phyloP scores from a whole-genome alignment of 805 yeast genomes.

The Suhomyces sp. region DNA sequence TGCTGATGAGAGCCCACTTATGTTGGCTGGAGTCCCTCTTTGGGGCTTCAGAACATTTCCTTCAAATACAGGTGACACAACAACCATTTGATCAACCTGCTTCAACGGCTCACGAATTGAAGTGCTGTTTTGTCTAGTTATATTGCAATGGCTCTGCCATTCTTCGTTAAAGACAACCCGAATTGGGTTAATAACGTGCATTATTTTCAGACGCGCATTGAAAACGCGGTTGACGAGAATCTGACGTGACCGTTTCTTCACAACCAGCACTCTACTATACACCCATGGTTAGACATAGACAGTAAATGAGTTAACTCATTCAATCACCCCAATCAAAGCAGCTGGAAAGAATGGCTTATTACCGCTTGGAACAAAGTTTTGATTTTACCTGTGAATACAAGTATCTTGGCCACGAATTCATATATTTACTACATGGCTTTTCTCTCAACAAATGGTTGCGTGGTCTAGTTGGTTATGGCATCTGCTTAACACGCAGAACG shows the following conservation, averaged over 20 bases:
- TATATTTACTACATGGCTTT: too few species aligned
- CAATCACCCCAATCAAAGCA: too few species aligned
- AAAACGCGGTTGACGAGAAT: background rate
- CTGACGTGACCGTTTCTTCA: background rate
- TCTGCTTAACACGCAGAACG: conserved; percentile 99
- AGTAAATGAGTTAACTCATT: too few species aligned
- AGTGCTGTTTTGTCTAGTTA: background rate
- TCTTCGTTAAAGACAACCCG: background rate
- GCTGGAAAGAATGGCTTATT: too few species aligned
- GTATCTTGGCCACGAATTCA: too few species aligned
- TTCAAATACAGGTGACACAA: background rate
- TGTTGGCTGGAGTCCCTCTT: background rate
- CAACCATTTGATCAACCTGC: background rate
- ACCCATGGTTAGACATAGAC: too few species aligned
- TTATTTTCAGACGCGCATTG: background rate
- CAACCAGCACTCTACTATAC: too few species aligned
- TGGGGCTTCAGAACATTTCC: background rate
- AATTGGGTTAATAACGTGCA: background rate
- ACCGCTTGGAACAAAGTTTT: too few species aligned
- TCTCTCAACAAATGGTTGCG: background rate
- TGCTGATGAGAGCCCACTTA: background rate
- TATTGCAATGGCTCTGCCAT: background rate
- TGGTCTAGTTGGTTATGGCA: conserved; percentile 98
- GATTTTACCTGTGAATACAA: too few species aligned
- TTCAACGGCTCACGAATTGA: background rate